These are phyloP conservation scores for Plantago elongata DNA, from an alignment of 257 asterid genomes.

Conservation along the genomic window DNA sequence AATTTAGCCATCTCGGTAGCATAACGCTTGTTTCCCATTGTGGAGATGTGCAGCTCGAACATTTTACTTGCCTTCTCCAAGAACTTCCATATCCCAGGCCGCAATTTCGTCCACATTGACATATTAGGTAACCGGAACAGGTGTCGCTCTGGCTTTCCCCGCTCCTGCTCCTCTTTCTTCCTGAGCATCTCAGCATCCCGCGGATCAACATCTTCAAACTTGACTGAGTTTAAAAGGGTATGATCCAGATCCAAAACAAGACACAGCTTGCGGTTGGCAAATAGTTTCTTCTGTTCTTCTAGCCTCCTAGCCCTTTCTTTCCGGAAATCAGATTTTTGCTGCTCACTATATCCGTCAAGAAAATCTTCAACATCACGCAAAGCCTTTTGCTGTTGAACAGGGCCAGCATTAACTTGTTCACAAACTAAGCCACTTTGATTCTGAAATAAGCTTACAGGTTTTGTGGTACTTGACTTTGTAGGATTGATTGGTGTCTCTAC, in stretches of 20 bases:
- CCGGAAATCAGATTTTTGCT: conserved; percentile 84
- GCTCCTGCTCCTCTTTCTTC: conserved; percentile 90
- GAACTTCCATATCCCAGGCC: no score
- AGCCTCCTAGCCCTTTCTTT: conserved; percentile 90
- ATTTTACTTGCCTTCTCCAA: no score
- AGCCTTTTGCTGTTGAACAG: conserved; percentile 58
- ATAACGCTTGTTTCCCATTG: no score
- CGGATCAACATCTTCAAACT: conserved; percentile 88
- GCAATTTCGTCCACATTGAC: no score
- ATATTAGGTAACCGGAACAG: no score
- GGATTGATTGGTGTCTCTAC: conserved; percentile 32
- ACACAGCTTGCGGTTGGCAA: conserved; percentile 74
- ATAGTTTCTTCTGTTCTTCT: conserved; percentile 88
- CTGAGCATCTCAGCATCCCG: conserved; percentile 79
- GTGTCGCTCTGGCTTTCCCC: no score
- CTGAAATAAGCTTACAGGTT: conserved; percentile 44
- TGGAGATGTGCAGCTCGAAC: no score
- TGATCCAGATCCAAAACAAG: conserved; percentile 99
- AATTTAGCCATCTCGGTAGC: no score
- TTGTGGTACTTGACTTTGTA: conserved; percentile 24
- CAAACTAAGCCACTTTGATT: conserved; percentile 35
- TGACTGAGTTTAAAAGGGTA: conserved; percentile 91
- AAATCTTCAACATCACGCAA: conserved; percentile 84
- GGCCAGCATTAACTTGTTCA: conserved; percentile 42
- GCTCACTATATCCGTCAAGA: conserved; percentile 78